These are phyloP conservation scores for Mycocalia duriaeana DNA, from an alignment of 1,284 basidiomycete genomes.

Conservation along the genomic window DNA sequence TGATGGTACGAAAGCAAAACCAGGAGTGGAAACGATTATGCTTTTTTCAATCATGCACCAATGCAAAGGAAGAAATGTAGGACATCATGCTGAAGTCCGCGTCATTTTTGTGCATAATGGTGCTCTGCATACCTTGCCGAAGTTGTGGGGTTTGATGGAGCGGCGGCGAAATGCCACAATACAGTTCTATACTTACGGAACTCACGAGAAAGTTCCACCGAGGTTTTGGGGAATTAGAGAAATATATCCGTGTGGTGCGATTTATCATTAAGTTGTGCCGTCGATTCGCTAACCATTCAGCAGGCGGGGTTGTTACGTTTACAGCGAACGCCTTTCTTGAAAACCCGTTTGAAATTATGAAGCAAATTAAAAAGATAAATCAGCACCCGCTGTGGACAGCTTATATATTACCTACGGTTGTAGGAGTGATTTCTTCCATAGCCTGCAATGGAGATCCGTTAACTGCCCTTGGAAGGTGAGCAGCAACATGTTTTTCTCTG, in stretches of 20 bases:
- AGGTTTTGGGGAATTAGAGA: constrained; percentile 54
- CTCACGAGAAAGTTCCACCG: constrained; percentile 43
- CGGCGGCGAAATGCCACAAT: constrained; percentile 40
- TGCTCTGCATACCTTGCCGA: constrained; percentile 41
- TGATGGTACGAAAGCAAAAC: constrained; percentile 13
- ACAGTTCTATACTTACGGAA: constrained; percentile 64
- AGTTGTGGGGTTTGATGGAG: constrained; percentile 41
- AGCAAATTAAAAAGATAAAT: constrained; percentile 43
- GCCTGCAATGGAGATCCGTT: constrained; percentile 31
- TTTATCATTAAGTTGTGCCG: background rate
- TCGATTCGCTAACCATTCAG: constrained; percentile 6
- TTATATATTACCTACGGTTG: constrained; percentile 54
- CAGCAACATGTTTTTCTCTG: constrained; percentile 4
- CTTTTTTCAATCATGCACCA: constrained; percentile 40
- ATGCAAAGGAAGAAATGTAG: constrained; percentile 27
- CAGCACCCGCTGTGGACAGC: constrained; percentile 62
- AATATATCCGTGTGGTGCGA: constrained; percentile 59
- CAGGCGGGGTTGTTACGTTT: constrained; percentile 68
- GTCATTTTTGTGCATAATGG: constrained; percentile 64
- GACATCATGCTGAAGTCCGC: constrained; percentile 35
- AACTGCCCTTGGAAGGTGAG: constrained; percentile 28
- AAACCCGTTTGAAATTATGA: constrained; percentile 38
- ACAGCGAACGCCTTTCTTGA: constrained; percentile 52
- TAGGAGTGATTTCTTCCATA: constrained; percentile 42
- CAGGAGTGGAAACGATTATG: constrained; percentile 37